Evolutionary conservation across 371 early-diverging fungal genomes (phyloP), one percentile per base, ranked within the genome.

Genomic region (Apophysomyces ossiformis): DNA sequence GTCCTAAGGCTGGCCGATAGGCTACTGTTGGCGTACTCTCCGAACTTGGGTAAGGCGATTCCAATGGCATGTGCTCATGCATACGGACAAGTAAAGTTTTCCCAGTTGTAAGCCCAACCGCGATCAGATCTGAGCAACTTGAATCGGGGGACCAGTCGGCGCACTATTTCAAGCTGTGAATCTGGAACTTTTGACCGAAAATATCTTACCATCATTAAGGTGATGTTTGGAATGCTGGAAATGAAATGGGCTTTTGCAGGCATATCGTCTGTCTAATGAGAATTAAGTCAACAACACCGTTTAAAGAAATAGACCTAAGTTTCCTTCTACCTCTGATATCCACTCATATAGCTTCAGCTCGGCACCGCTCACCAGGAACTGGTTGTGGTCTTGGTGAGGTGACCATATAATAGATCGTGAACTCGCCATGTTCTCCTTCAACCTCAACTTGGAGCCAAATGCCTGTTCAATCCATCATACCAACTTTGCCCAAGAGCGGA

Each of bases 111-210:
- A 87, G 70, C 21, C 93, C 93, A 9, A 90, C 87, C 3, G 92
- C 93, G 7, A 92, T 80, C 36, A 90, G 66, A 68, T 91, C 89
- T 43, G 79, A 76, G 65, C 77, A 82, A 54, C 79, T 79, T 12
- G 88, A 80, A 77, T 89, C 89, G 5, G 90, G 89, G 26, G 88
- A 91, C 93, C 93, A 93, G 54, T 88, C 89, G 47, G 91, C 88
- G 74, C 90, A 90, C 91, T 92, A 26, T 66, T 7, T 39, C 46
- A 57, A 39, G 38, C 45, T 41, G 67, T 37, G 59, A 37, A 18
- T 54, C 12, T 26, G 45, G 46, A 8, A 2, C 3, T 16, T 26
- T 47, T 3, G 15, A 38, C 16, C 35, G 13, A 35, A 7, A 47
- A 12, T 13, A 59, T 37, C 7, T 66, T 75, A 86, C 88, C 88